Evolutionary conservation across 148 eudicot species (phyloP), one percentile per base, ranked within the genome.

Genomic region (Rhododendron ovatum): DNA sequence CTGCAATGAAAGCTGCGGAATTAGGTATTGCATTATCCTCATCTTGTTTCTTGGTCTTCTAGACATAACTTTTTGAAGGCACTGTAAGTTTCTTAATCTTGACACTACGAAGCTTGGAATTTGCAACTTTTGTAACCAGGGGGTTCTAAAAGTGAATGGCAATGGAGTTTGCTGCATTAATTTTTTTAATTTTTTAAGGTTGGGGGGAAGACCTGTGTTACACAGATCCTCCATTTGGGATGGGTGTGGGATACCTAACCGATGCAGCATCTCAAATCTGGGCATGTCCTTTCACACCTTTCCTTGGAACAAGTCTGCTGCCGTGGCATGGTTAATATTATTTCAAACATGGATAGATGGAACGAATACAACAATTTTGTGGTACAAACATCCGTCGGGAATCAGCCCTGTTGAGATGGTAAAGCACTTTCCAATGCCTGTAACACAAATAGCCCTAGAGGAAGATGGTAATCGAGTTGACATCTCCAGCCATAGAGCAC

Each of bases 1-100:
- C 98, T 83, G 99, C 99, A 33, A 88, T 96, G 92, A 96, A 88
- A 90, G 99, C 99, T 83, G 98, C 98, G 84, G 98, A 94, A 90
- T 88, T 94, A 93, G 99, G 99, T 94, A 88, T 48, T 51, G 37
- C 73, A 9, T 8, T 71, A 51, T 67, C 43, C 55, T 28, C 17
- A 74, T 80, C 48, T 80, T 2, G 63, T 24, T 76, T 50, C 8
- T 41, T 78, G 18, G 50, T n/a, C n/a, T 55, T 76, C 30, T 26
- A 24, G 71, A 6, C 71, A 2, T 61, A 22, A 57, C 12, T 24
- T n/a, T 63, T 63, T 8, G 28, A 24, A 63, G 28, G 71, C 12
- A 65, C 73, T n/a, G 10, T 22, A 20, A 24, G 30, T 65, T 65
- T 65, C 33, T 65, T n/a, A 65, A 65, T 65, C 28, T 63, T 22